Conservation (phyloP, 768 basidiomycete genomes). For the Clavulina sp. region DNA sequence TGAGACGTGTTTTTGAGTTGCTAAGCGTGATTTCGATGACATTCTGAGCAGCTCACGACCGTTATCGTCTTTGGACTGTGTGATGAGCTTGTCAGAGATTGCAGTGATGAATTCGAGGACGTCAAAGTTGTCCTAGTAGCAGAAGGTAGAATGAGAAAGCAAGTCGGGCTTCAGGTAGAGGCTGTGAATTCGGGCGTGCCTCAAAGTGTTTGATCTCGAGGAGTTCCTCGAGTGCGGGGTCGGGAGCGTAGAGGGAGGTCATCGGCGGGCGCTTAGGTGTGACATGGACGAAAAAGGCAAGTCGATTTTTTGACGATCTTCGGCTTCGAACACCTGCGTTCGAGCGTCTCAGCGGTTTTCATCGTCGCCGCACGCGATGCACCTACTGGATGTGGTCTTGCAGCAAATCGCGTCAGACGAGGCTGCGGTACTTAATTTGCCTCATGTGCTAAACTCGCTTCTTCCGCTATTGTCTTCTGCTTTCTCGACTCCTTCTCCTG, state of each 20-base stretch:
- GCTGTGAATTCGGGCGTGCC: not conserved
- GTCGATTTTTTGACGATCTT: not conserved
- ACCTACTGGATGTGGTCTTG: slow-evolving; percentile 33
- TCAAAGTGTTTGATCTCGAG: slow-evolving; percentile 17
- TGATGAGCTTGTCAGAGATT: slow-evolving; percentile 75
- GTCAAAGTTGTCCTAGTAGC: slow-evolving; percentile 65
- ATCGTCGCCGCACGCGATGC: slow-evolving; percentile 6
- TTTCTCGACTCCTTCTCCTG: slow-evolving; percentile 40
- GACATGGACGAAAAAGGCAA: not conserved
- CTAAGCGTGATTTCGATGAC: not conserved
- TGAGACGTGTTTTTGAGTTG: not conserved
- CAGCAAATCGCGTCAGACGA: slow-evolving; percentile 60
- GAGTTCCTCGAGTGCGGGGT: slow-evolving; percentile 30
- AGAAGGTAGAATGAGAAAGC: not conserved
- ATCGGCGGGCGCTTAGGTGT: slow-evolving; percentile 1
- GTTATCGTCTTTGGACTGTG: slow-evolving; percentile 63
- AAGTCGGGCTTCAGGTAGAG: not conserved
- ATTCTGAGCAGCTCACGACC: slow-evolving; percentile 42
- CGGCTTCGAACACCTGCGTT: not conserved
- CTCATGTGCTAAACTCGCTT: too few species aligned
- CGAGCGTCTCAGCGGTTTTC: not conserved
- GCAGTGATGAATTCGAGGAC: slow-evolving; percentile 76
- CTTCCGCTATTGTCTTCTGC: slow-evolving; percentile 36
- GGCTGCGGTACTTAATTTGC: slow-evolving; percentile 38
- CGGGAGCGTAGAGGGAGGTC: slow-evolving; percentile 29